These are phyloP conservation scores for Fragaria ananassa DNA, from an alignment of 306 rosid genomes.

Conservation along the genomic window DNA sequence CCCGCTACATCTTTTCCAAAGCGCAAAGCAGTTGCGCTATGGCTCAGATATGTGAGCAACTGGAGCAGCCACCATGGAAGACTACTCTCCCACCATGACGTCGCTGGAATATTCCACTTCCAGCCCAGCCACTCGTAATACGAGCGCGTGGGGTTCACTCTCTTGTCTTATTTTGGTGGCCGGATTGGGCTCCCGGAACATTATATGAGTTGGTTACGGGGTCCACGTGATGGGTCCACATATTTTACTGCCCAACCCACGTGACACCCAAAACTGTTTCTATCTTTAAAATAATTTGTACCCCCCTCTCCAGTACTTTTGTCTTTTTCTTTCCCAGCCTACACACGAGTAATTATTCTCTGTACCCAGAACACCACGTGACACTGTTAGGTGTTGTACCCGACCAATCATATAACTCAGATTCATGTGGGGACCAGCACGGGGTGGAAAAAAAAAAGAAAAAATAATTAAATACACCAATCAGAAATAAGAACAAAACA, in stretches of 20 bases:
- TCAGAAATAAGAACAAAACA: too few species aligned
- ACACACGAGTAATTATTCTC: too few species aligned
- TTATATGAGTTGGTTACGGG: conserved; percentile 5
- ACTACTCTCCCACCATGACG: conserved; percentile 10
- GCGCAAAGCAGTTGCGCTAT: not conserved
- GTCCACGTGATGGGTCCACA: conserved; percentile 25
- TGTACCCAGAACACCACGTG: too few species aligned
- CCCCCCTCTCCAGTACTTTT: not conserved
- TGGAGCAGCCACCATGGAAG: not conserved
- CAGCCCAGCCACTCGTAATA: not conserved
- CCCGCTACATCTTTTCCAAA: not conserved
- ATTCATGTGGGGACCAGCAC: too few species aligned
- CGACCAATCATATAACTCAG: too few species aligned
- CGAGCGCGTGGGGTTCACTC: conserved; percentile 15
- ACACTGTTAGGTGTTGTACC: too few species aligned
- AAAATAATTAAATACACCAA: too few species aligned
- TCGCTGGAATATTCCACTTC: not conserved
- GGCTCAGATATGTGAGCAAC: not conserved
- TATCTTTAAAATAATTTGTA: not conserved
- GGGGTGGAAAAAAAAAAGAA: too few species aligned
- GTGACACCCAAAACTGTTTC: conserved; percentile 19
- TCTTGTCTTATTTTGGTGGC: conserved; percentile 8
- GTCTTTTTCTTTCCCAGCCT: not conserved
- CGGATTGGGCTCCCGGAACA: not conserved
- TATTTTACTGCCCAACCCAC: conserved; percentile 19